Evolutionary conservation across 441 rosid genomes (phyloP).

Genomic region (Erodium moschatum): DNA sequence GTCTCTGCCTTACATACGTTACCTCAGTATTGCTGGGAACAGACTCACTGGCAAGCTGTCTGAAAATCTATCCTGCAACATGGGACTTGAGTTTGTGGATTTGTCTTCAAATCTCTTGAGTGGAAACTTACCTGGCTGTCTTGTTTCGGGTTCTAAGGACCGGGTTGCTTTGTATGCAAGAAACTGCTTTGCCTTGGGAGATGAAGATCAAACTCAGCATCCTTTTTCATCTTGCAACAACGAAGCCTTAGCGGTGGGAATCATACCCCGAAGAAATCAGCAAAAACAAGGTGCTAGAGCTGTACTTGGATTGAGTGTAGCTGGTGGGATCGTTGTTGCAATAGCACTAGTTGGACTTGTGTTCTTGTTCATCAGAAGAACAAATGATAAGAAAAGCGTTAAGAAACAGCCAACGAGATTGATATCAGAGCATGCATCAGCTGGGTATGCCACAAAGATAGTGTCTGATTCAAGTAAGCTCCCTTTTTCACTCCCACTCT

Average conservation of each 20-base stretch:
- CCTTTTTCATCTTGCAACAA: constrained; percentile 62
- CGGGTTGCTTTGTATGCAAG: constrained; percentile 38
- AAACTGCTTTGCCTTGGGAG: constrained; percentile 52
- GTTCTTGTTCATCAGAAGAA: constrained; percentile 40
- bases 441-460: constrained; percentile 68
- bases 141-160: constrained; percentile 31
- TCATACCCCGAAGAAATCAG: constrained; percentile 44
- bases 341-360: constrained; percentile 35
- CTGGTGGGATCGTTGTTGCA: constrained; percentile 52
- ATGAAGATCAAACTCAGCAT: constrained; percentile 38
- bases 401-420: constrained; percentile 43
- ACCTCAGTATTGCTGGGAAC: constrained; percentile 59
- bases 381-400: constrained; percentile 24
- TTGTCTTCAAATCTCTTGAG: constrained; percentile 74
- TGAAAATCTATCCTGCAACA: constrained; percentile 62
- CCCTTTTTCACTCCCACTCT: background rate
- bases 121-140: constrained; percentile 65
- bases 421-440: constrained; percentile 60
- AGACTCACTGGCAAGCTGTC: constrained; percentile 77
- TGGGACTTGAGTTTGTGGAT: constrained; percentile 49
- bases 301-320: constrained; percentile 41
- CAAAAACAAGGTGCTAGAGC: constrained; percentile 27
- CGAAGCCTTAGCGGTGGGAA: constrained; percentile 88
- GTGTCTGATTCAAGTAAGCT: constrained; percentile 77
- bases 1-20: constrained; percentile 55